Conservation (phyloP, 495 filamentous ascomycete species). For the Cercophora newfieldiana region DNA sequence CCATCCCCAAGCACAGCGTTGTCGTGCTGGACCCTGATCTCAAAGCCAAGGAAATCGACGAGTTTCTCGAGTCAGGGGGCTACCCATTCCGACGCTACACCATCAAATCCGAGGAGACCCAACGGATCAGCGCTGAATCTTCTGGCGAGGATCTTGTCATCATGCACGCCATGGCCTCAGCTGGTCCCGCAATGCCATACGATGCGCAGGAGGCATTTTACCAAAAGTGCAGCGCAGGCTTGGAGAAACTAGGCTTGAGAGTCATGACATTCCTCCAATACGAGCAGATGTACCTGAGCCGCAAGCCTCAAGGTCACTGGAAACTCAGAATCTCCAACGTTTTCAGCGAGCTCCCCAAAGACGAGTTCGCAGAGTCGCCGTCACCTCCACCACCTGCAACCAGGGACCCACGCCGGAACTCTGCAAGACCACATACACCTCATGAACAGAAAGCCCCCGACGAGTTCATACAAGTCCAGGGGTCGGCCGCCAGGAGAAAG, state of each 20-base stretch:
- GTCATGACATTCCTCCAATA: constrained; percentile 13
- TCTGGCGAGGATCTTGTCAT: constrained; percentile 15
- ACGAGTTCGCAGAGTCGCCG: not conserved
- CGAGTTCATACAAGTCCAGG: not conserved
- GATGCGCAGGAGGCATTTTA: not conserved
- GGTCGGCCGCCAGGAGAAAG: not conserved
- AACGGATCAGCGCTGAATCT: not conserved
- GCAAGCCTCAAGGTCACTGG: not conserved
- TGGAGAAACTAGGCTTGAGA: constrained; percentile 2
- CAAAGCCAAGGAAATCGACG: constrained; percentile 5
- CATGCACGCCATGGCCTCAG: constrained; percentile 10
- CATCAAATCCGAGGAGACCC: not conserved
- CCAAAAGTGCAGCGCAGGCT: constrained; percentile 6
- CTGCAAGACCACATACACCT: not conserved
- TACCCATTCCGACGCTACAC: constrained; percentile 12
- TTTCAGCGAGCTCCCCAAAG: constrained; percentile 1
- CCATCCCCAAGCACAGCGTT: constrained; percentile 13
- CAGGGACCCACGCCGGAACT: not conserved
- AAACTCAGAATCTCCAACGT: constrained; percentile 10
- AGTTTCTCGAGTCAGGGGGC: not conserved
- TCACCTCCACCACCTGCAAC: not conserved
- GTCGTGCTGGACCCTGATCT: constrained; percentile 13
- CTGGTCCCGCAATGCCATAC: not conserved
- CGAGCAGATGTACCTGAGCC: constrained; percentile 2
- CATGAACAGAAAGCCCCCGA: not conserved